A percentile compares a stretch with the other conserved stretches of the same genome.
These are phyloP conservation scores for Diaporthe humulicola DNA, from an alignment of 2,329 filamentous ascomycete genomes.

Conservation along the genomic window DNA sequence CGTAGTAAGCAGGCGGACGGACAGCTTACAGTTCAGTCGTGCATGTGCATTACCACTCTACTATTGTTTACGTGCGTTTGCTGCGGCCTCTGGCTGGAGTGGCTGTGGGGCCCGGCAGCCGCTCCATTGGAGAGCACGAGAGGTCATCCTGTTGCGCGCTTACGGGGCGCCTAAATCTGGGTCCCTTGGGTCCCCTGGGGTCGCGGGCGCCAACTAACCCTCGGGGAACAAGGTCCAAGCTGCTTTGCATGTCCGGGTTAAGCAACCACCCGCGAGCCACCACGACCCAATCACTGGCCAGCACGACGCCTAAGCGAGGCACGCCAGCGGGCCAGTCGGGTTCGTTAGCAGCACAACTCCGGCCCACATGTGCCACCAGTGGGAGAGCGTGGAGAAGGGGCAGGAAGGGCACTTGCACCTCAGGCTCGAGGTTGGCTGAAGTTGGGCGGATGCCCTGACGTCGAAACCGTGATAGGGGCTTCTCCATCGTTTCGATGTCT, in stretches of 20 bases:
- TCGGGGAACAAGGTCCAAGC: background rate
- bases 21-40: background rate
- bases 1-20: background rate
- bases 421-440: conserved; percentile 15
- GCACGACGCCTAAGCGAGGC: background rate
- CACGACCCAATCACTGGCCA: conserved; percentile 8
- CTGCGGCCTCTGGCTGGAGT: conserved; percentile 21
- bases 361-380: background rate
- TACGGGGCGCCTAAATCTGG: conserved; percentile 34
- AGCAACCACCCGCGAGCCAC: background rate
- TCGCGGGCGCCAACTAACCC: conserved; percentile 26
- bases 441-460: conserved; percentile 1
- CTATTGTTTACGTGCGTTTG: background rate
- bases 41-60: background rate
- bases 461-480: conserved; percentile 31
- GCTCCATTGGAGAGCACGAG: conserved; percentile 5
- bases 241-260: background rate
- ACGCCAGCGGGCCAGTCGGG: background rate
- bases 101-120: conserved; percentile 27
- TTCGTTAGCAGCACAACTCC: background rate
- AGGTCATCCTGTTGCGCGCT: conserved; percentile 35
- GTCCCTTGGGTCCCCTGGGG: background rate
- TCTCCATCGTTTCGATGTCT: conserved; percentile 12
- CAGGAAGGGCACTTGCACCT: background rate
- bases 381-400: background rate